These are phyloP conservation scores for Schwanniomyces polymorphus DNA, from an alignment of 805 yeast species.

Conservation along the genomic window DNA sequence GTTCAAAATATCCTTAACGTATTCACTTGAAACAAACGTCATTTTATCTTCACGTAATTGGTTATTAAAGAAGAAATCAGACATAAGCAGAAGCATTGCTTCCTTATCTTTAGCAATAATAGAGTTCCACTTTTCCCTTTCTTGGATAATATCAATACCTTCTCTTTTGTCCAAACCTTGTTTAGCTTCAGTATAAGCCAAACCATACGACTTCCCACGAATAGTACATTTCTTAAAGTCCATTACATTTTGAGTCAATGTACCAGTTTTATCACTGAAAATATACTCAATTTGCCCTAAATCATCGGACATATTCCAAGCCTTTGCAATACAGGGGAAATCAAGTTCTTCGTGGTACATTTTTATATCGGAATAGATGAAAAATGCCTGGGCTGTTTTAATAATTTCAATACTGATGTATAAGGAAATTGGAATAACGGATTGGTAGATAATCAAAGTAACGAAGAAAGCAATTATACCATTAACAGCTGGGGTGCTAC, in stretches of 20 bases:
- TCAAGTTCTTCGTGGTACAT: conserved; percentile 71
- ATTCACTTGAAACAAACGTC: conserved; percentile 64
- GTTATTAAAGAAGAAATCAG: conserved; percentile 34
- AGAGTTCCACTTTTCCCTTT: conserved; percentile 39
- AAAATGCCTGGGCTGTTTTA: conserved; percentile 73
- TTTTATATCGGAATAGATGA: conserved; percentile 66
- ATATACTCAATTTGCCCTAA: conserved; percentile 81
- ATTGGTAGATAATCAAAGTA: conserved; percentile 69
- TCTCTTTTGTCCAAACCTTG: conserved; percentile 67
- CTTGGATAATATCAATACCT: conserved; percentile 60
- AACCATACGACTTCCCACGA: conserved; percentile 65
- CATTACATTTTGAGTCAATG: conserved; percentile 81
- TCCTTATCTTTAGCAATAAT: conserved; percentile 43
- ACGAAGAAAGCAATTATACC: conserved; percentile 73
- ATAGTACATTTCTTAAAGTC: conserved; percentile 77
- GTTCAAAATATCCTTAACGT: conserved; percentile 51
- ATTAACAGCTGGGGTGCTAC: conserved; percentile 58
- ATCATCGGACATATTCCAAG: conserved; percentile 84
- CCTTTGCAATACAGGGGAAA: conserved; percentile 76
- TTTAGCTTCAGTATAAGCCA: conserved; percentile 76
- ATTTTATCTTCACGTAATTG: conserved; percentile 50
- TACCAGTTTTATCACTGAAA: conserved; percentile 83
- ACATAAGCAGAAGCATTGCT: conserved; percentile 49
- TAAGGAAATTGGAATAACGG: conserved; percentile 77
- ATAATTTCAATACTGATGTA: conserved; percentile 78